phyloP scores from a whole-genome alignment of 768 basidiomycete genomes.

The Neoboletus brunneissimus region DNA sequence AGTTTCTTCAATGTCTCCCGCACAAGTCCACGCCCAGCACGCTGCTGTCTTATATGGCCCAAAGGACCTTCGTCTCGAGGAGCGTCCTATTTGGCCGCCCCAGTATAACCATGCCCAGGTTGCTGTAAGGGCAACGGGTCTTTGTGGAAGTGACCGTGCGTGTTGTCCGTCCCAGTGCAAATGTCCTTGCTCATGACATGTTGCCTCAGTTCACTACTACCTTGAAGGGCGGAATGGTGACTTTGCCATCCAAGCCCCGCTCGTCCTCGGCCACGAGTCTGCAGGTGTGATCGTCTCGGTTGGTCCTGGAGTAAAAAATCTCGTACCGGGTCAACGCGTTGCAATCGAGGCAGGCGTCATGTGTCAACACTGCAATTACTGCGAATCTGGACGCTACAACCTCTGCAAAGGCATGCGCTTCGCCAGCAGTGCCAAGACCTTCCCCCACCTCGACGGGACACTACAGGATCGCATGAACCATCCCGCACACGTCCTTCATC shows the following conservation, averaged over 20 bases:
- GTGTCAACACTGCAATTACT: conserved; percentile 74
- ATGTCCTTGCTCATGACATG: background rate
- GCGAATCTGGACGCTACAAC: conserved; percentile 81
- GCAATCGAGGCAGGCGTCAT: conserved; percentile 92
- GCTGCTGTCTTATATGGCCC: conserved; percentile 84
- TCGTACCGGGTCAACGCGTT: conserved; percentile 79
- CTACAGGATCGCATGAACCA: conserved; percentile 87
- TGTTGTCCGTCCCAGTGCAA: conserved; percentile 13
- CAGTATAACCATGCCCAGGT: conserved; percentile 75
- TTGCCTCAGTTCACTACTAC: conserved; percentile 80
- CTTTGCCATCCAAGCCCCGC: conserved; percentile 80
- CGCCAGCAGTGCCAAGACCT: conserved; percentile 85
- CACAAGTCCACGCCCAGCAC: conserved; percentile 52
- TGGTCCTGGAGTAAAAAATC: conserved; percentile 61
- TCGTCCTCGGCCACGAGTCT: conserved; percentile 92
- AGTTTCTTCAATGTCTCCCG: conserved; percentile 39
- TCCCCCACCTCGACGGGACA: conserved; percentile 91
- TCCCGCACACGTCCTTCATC: conserved; percentile 80
- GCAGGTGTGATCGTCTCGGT: conserved; percentile 86
- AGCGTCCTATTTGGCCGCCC: conserved; percentile 72
- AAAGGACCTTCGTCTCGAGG: conserved; percentile 77
- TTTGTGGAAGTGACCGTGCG: conserved; percentile 85
- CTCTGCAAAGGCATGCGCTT: conserved; percentile 90
- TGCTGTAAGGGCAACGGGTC: conserved; percentile 75
- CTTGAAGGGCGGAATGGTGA: conserved; percentile 87